Percentiles rank a stretch among this genome's conserved stretches.
phyloP scores from a whole-genome alignment of 2,329 filamentous ascomycete genomes.

The Colletotrichum horii region DNA sequence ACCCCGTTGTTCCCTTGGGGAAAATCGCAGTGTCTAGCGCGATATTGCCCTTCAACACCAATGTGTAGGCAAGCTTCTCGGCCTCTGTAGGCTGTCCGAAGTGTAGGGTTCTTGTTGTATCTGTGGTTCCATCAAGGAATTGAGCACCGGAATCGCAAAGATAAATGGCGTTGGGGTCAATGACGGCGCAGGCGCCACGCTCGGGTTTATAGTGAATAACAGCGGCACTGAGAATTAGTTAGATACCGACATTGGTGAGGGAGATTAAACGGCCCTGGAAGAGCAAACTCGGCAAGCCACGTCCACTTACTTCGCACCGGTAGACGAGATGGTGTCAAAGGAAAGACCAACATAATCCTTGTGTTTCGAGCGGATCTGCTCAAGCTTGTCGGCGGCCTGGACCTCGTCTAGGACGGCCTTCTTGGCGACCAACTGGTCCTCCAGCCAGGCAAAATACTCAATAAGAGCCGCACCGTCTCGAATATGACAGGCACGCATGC shows the following conservation, averaged over 20 bases:
- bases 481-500: slow-evolving; percentile 93
- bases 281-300: not conserved
- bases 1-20: slow-evolving; percentile 93
- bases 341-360: slow-evolving; percentile 87
- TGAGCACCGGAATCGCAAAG: slow-evolving; percentile 98
- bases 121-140: slow-evolving; percentile 93
- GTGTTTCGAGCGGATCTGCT: slow-evolving; percentile 71
- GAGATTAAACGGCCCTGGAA: not conserved
- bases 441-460: slow-evolving; percentile 96
- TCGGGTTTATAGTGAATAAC: slow-evolving; percentile 97
- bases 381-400: slow-evolving; percentile 88
- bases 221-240: slow-evolving; percentile 66
- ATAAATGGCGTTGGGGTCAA: slow-evolving; percentile 87
- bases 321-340: slow-evolving; percentile 95
- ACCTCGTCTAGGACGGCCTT: slow-evolving; percentile 84
- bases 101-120: slow-evolving; percentile 92
- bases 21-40: slow-evolving; percentile 86
- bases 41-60: slow-evolving; percentile 95
- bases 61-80: slow-evolving; percentile 88
- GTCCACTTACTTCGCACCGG: slow-evolving; percentile 70
- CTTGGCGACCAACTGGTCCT: slow-evolving; percentile 81
- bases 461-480: slow-evolving; percentile 90
- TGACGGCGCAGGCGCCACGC: slow-evolving; percentile 77
- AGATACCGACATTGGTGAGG: not conserved
- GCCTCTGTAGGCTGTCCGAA: slow-evolving; percentile 84